These are phyloP conservation scores for Yamadazyma laniorum DNA, from an alignment of 805 yeast species.

Conservation along the genomic window DNA sequence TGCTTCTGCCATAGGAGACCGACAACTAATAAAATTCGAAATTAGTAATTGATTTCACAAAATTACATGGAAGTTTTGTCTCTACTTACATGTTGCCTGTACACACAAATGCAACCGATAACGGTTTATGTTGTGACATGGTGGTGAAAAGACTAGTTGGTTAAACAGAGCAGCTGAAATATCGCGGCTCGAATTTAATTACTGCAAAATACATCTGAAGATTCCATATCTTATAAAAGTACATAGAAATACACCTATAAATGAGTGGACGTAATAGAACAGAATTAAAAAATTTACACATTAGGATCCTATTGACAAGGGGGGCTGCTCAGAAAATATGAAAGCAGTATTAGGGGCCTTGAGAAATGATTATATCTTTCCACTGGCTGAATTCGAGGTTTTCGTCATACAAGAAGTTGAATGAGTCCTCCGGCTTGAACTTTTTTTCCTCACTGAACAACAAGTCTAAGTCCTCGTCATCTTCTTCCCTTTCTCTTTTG, in stretches of 20 bases:
- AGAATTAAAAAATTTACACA: too few relatives aligned
- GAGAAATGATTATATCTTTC: slow-evolving; percentile 11
- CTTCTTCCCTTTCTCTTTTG: slow-evolving; percentile 27
- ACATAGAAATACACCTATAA: neutral
- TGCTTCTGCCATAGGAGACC: slow-evolving; percentile 98
- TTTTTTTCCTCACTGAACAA: slow-evolving; percentile 36
- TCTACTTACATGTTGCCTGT: slow-evolving; percentile 81
- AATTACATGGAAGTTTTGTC: too few relatives aligned
- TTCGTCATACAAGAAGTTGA: slow-evolving; percentile 19
- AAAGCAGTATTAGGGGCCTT: neutral
- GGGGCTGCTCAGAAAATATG: too few relatives aligned
- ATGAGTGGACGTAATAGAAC: neutral
- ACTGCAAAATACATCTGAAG: too few relatives aligned
- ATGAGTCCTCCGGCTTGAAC: slow-evolving; percentile 20
- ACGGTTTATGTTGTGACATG: neutral
- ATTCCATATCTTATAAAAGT: neutral
- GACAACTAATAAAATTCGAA: slow-evolving; percentile 60
- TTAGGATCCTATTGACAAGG: too few relatives aligned
- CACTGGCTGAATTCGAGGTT: slow-evolving; percentile 12
- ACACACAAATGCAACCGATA: slow-evolving; percentile 85
- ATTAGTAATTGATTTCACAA: too few relatives aligned
- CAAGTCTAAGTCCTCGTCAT: slow-evolving; percentile 34
- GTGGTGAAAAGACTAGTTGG: too few relatives aligned
- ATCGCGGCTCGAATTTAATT: too few relatives aligned
- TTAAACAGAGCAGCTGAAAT: too few relatives aligned